Base-by-base conservation (phyloP, 2,329 filamentous ascomycete genomes). In the Blumeriella jaapii region DNA sequence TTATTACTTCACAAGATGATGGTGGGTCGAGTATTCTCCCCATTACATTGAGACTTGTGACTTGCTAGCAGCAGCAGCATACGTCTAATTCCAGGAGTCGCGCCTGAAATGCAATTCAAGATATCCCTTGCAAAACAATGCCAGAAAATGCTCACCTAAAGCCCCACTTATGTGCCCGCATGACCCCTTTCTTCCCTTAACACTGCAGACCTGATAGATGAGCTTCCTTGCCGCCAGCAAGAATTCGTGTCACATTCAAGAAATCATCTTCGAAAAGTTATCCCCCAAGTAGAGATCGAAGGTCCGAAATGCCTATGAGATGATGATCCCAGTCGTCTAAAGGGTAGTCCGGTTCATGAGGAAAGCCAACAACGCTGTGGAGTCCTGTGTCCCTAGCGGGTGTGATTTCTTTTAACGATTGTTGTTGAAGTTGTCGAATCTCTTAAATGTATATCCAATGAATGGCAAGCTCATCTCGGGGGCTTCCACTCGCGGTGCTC, bases 361-460 rank as follows among this genome's bases (percentile, higher is more conserved):
- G n/a, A n/a, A n/a, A n/a, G n/a, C n/a, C n/a, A n/a, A n/a, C n/a
- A n/a, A n/a, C n/a, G n/a, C n/a, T n/a, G n/a, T n/a, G n/a, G n/a
- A n/a, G n/a, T n/a, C n/a, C n/a, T n/a, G n/a, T n/a, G n/a, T n/a
- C n/a, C n/a, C n/a, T n/a, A n/a, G n/a, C n/a, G n/a, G n/a, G n/a
- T n/a, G n/a, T n/a, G n/a, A n/a, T 13, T 11, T 31, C 27, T 14
- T 6, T 34, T 31, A 30, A 34, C 22, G 19, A 24, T 27, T 27
- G 12, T 34, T 29, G 20, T 29, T 37, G 29, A 44, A 44, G 61
- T 75, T 76, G 59, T 79, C 74, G 51, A 98, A 98, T 43, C 91
- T 83, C 74, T 96, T 98, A 68, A 95, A 98, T 6, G 91, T 93
- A 61, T 94, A 93, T 22, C 85, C 85, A 52, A 93, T 91, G 59